A percentile compares a stretch with the other conserved stretches of the same genome.
Evolutionary conservation across 2,329 filamentous ascomycete genomes (phyloP).

Genomic region (Pseudogymnoascus sp.): DNA sequence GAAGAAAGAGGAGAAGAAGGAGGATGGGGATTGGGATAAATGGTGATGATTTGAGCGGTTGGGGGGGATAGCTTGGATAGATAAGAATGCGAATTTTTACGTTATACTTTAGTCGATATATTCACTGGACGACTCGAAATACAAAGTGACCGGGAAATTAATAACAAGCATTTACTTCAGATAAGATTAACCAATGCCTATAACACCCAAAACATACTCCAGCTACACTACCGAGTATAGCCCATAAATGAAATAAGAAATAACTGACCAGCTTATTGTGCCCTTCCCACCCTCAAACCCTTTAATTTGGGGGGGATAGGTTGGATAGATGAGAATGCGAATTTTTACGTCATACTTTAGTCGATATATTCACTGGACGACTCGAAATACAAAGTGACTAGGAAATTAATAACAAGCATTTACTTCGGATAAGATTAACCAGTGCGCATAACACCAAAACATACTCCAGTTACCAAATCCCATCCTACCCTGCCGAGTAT

Average conservation of each 20-base stretch:
- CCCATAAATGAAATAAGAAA: not conserved
- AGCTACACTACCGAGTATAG: not conserved
- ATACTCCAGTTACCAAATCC: not conserved
- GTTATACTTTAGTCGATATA: not conserved
- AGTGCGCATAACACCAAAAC: not conserved
- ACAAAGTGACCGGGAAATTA: not conserved
- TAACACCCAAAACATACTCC: not conserved
- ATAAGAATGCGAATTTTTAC: not conserved
- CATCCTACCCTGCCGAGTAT: not conserved
- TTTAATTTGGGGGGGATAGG: not conserved
- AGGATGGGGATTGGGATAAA: conserved; percentile 24
- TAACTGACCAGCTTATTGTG: not conserved
- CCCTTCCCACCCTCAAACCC: not conserved
- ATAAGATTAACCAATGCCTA: not conserved
- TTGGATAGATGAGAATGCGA: conserved; percentile 1
- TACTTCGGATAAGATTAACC: not conserved
- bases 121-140: not conserved
- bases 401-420: not conserved
- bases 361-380: not conserved
- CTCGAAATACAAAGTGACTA: not conserved
- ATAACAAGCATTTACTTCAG: not conserved
- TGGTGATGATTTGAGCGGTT: conserved; percentile 17
- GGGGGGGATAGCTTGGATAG: not conserved
- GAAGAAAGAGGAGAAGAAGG: conserved; percentile 16
- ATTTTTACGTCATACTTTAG: not conserved